Base-by-base conservation (phyloP, 345 rosid genomes). In the Turnera subulata region DNA sequence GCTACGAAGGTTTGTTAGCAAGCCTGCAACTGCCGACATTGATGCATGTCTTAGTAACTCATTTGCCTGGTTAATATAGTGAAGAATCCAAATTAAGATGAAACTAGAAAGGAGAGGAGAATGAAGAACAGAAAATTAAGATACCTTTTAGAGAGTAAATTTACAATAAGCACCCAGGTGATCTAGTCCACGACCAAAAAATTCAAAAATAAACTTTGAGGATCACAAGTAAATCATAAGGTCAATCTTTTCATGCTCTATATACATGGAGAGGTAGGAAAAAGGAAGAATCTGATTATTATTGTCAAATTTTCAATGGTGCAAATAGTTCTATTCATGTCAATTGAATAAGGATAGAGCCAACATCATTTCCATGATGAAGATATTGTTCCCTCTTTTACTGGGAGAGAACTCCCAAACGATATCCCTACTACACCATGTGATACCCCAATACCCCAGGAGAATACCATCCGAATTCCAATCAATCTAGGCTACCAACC, bases 11-110 rank as follows among this genome's bases (percentile, higher is more conserved):
- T 84, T 82, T 68, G 83, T 81, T 52, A 89, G 42, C 39, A 85
- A 71, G 52, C 73, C 75, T 49, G 92, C 85, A 73, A 82, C 79
- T 64, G 78, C 70, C 38, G 89, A 58, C 64, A 74, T 61, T 12
- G 96, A 77, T 37, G 85, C 70, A 71, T 70, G 82, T 76, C 92
- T 83, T 26, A 81, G 65, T 82, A 93, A 76, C 75, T 82, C 85
- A 66, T 76, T 80, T 50, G 78, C 88, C 99, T 87, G 78, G 59
- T 24, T 67, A 53, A 51, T 58, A 54, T 64, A 37, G 17, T 4
- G 17, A 46, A 64, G 10, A 64, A 37, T n/a, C 25, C 46, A 26
- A 8, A 29, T 29, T 8, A 29, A 8, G 8, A 29, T 29, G 35
- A 29, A 29, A 21, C 24, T 32, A 54, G 19, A 6, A 22, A 13